Percentiles rank a stretch among this genome's conserved stretches.
Conservation (phyloP, 73 alveolate species). For the Paramecium tetraurelia region DNA sequence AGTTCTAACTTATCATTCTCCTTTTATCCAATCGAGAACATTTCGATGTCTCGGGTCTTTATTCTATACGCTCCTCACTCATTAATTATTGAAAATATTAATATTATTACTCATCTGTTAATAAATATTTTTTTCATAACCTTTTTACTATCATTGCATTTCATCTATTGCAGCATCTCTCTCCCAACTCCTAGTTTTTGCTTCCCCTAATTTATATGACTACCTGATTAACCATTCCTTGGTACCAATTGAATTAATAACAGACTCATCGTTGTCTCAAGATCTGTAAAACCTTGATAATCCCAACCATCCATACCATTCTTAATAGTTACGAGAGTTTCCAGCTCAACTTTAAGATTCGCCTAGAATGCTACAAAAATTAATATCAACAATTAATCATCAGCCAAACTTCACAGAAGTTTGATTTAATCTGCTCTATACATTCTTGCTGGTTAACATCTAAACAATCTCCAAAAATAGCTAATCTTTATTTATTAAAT, state of each 20-base stretch:
- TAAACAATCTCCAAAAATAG: background rate
- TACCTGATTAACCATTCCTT: background rate
- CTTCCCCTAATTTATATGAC: background rate
- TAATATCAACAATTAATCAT: background rate
- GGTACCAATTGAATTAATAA: background rate
- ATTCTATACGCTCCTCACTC: conserved; percentile 30
- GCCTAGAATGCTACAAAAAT: background rate
- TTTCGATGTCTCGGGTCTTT: conserved; percentile 36
- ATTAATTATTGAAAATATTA: background rate
- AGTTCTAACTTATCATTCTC: conserved; percentile 35
- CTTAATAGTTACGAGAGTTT: background rate
- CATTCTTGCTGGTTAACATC: background rate
- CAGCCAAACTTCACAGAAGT: background rate
- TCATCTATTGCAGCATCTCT: background rate
- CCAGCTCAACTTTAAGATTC: background rate
- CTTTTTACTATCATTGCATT: background rate
- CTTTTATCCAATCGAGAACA: conserved; percentile 37
- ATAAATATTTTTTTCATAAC: background rate
- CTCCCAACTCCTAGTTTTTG: background rate
- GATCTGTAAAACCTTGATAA: background rate
- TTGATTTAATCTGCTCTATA: background rate
- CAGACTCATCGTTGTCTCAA: background rate
- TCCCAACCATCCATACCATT: background rate
- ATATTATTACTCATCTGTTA: background rate
- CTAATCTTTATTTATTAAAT: background rate